Percentiles rank a stretch among this genome's conserved stretches.
Conservation (phyloP, 768 basidiomycete species). For the Russula dissimulans region DNA sequence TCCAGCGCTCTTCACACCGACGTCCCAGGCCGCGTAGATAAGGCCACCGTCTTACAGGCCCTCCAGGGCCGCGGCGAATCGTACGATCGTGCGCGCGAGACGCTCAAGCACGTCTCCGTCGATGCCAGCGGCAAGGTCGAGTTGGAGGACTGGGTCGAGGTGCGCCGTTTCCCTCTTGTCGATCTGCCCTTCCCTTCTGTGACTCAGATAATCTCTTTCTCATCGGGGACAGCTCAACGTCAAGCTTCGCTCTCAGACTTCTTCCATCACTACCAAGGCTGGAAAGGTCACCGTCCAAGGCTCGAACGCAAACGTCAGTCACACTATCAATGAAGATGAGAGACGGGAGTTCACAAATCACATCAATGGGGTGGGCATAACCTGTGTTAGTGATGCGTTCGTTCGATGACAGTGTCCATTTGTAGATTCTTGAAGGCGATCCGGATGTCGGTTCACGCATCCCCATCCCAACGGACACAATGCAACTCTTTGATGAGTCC, state of each 20-base stretch:
- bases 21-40: conserved; percentile 74
- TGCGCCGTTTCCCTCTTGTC: conserved; percentile 28
- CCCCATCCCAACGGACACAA: conserved; percentile 91
- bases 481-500: conserved; percentile 98
- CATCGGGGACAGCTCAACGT: conserved; percentile 53
- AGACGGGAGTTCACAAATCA: conserved; percentile 94
- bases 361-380: conserved; percentile 73
- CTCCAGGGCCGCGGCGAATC: conserved; percentile 76
- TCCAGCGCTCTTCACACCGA: conserved; percentile 65
- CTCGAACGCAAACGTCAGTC: conserved; percentile 90
- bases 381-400: neutral
- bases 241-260: conserved; percentile 52
- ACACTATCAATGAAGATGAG: conserved; percentile 97
- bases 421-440: conserved; percentile 85
- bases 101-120: conserved; percentile 87
- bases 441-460: conserved; percentile 70
- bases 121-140: conserved; percentile 95
- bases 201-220: neutral
- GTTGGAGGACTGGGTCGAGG: conserved; percentile 97
- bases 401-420: neutral
- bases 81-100: conserved; percentile 83
- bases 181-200: neutral
- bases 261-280: conserved; percentile 44
- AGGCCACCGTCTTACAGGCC: conserved; percentile 68
- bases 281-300: conserved; percentile 94